Base-by-base conservation (phyloP, 352 stramenopile species). In the Thalassiosira livingstoniorum region DNA sequence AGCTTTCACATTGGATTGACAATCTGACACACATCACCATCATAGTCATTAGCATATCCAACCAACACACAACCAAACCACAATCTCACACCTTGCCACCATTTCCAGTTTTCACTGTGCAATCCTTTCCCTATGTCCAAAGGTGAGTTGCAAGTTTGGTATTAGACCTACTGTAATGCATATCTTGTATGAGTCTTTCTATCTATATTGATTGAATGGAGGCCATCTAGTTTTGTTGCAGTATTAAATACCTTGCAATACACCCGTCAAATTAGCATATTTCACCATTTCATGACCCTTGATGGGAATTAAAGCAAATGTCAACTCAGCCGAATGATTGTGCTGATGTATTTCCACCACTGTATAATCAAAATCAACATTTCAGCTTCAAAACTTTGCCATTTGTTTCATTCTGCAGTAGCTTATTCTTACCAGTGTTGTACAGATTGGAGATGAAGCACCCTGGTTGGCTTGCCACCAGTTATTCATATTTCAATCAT, bases 311-410 rank as follows among this genome's bases (percentile, higher is more conserved):
- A 27, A 45, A 2, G 67, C 65, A 39, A 89, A 87, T 54, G 29
- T 51, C 3, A 64, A 7, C 42, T 89, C 69, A 1, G 37, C 68
- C n/a, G 69, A 55, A 13, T 27, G 29, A 35, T 89, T 89, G 21
- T 85, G 78, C 39, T 89, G 67, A 29, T 78, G 83, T 7, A 69
- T 82, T 13, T 68, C 42, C 13, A 37, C 18, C 37, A 57, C 55
- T 23, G 74, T 89, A 31, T 79, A 85, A 55, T 89, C 64, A 15
- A 76, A 43, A n/a, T n/a, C n/a, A n/a, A n/a, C n/a, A n/a, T n/a
- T n/a, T n/a, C n/a, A n/a, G n/a, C n/a, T n/a, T n/a, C n/a, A n/a
- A n/a, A n/a, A n/a, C n/a, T n/a, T n/a, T n/a, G n/a, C n/a, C n/a
- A n/a, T n/a, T n/a, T n/a, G n/a, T n/a, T n/a, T n/a, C n/a, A n/a